phyloP scores from a whole-genome alignment of 371 early-diverging fungal genomes.

The Mortierella sp. region DNA sequence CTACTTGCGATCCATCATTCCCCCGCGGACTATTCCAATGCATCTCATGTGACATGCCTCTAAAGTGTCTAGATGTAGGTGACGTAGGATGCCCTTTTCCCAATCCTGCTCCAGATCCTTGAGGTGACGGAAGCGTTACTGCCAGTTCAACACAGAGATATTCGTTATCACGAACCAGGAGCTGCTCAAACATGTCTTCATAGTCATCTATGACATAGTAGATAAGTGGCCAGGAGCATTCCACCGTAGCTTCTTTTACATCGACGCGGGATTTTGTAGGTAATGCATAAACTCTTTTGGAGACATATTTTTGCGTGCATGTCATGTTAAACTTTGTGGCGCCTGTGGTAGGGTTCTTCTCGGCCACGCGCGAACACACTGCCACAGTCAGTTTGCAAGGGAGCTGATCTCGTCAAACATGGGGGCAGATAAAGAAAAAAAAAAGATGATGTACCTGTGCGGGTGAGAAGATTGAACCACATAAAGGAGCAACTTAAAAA shows the following conservation, averaged over 20 bases:
- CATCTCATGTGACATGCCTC: not conserved
- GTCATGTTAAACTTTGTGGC: slow-evolving; percentile 55
- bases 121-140: slow-evolving; percentile 43
- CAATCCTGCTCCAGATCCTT: not conserved
- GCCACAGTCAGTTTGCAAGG: slow-evolving; percentile 87
- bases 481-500: not conserved
- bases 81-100: slow-evolving; percentile 5
- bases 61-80: not conserved
- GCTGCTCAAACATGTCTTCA: slow-evolving; percentile 83
- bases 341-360: slow-evolving; percentile 43
- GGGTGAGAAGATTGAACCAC: not conserved
- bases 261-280: slow-evolving; percentile 88
- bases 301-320: slow-evolving; percentile 71
- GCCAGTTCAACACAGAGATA: slow-evolving; percentile 87
- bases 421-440: not conserved
- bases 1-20: slow-evolving; percentile 27
- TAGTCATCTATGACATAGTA: slow-evolving; percentile 89
- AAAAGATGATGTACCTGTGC: not conserved
- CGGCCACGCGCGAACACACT: slow-evolving; percentile 69
- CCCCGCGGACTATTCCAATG: slow-evolving; percentile 18
- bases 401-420: slow-evolving; percentile 56
- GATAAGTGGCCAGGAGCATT: slow-evolving; percentile 85
- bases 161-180: slow-evolving; percentile 79
- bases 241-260: slow-evolving; percentile 78
- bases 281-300: slow-evolving; percentile 83